These are phyloP conservation scores for Hymenochaete sp. DNA, from an alignment of 1,284 basidiomycete genomes.

Conservation along the genomic window DNA sequence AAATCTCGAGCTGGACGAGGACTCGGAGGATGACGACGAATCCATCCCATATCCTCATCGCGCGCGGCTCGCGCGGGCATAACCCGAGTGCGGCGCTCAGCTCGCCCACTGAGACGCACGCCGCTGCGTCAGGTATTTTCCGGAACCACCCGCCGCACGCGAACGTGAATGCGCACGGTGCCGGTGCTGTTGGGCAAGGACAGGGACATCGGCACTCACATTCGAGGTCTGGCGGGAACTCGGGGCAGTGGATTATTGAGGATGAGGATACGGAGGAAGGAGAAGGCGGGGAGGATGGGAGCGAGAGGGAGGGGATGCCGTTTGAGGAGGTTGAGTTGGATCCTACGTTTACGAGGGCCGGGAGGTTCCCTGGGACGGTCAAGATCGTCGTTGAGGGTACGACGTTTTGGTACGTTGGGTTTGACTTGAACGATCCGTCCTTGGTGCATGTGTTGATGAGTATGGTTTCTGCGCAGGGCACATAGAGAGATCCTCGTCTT, in stretches of 20 bases:
- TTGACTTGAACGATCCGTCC: not conserved
- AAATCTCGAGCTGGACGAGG: too few relatives aligned
- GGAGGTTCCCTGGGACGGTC: conserved; percentile 65
- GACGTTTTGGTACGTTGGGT: conserved; percentile 62
- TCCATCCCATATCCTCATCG: conserved; percentile 77
- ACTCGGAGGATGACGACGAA: conserved; percentile 51
- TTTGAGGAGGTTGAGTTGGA: conserved; percentile 59
- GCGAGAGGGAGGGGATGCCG: conserved; percentile 48
- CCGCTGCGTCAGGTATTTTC: conserved; percentile 73
- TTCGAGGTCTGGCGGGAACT: conserved; percentile 23
- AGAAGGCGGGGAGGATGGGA: conserved; percentile 19
- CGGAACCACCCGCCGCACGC: conserved; percentile 66
- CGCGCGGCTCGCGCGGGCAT: conserved; percentile 66
- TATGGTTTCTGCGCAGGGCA: conserved; percentile 40
- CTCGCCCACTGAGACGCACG: conserved; percentile 77
- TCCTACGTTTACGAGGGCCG: conserved; percentile 57
- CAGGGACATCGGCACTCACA: conserved; percentile 66
- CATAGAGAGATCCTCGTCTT: conserved; percentile 81
- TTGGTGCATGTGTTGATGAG: not conserved
- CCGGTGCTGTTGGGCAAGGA: conserved; percentile 38
- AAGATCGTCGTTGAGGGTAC: conserved; percentile 79
- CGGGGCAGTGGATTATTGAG: conserved; percentile 14
- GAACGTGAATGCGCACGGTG: conserved; percentile 60
- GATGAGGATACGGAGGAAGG: conserved; percentile 11
- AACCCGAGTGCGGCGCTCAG: conserved; percentile 71